phyloP scores from a whole-genome alignment of 2,329 filamentous ascomycete genomes.

The Penicillium crustosum region DNA sequence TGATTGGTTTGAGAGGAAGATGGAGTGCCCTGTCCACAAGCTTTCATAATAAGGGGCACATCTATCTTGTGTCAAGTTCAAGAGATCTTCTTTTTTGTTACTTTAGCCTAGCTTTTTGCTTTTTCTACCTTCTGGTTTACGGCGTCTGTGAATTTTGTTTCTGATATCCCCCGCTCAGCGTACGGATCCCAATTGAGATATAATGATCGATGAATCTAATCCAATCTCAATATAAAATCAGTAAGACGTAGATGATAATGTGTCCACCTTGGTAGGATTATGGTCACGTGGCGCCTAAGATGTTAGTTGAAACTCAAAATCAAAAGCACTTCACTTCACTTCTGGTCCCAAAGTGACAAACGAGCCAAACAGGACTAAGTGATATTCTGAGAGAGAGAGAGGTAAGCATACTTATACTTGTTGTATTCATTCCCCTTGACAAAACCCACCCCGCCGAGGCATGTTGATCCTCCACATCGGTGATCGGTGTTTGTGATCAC shows the following conservation, averaged over 20 bases:
- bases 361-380: neutral
- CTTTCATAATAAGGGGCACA: constrained; percentile 15
- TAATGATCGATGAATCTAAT: neutral
- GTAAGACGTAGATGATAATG: neutral
- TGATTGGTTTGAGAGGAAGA: constrained; percentile 60
- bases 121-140: neutral
- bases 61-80: constrained; percentile 9
- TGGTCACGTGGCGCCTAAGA: constrained; percentile 5
- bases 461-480: constrained; percentile 16
- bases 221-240: neutral
- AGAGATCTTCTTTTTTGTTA: neutral
- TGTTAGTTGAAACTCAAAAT: neutral
- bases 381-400: neutral
- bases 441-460: neutral
- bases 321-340: neutral
- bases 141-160: constrained; percentile 7
- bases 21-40: constrained; percentile 63
- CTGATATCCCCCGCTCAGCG: constrained; percentile 12
- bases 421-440: neutral
- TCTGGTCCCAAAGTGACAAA: neutral
- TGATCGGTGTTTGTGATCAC: constrained; percentile 25
- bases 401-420: neutral
- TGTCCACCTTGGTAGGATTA: neutral
- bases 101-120: neutral
- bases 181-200: neutral